Conservation (phyloP, 2,329 filamentous ascomycete species). For the Chaetomium olivaceum region DNA sequence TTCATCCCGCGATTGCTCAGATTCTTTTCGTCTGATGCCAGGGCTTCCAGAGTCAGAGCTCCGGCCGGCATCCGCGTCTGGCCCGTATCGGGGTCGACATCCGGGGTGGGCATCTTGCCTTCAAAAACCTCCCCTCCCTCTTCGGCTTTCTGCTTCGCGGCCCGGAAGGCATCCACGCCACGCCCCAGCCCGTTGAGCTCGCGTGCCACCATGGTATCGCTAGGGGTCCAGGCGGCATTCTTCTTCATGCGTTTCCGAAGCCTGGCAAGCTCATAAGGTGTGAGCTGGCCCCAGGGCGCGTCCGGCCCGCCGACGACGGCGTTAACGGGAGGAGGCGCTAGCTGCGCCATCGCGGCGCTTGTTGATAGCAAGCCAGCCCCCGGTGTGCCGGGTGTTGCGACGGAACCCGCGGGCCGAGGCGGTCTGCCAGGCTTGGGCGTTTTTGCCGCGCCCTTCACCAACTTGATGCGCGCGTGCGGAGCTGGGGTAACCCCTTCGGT, state of each 20-base stretch:
- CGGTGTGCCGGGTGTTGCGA: conserved; percentile 26
- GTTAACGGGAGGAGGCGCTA: conserved; percentile 61
- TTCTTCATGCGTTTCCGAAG: conserved; percentile 88
- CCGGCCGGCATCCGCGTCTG: conserved; percentile 58
- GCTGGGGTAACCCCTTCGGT: conserved; percentile 44
- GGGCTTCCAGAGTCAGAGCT: conserved; percentile 57
- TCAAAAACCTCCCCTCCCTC: conserved; percentile 65
- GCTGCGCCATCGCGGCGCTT: conserved; percentile 42
- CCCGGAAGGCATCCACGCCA: conserved; percentile 61
- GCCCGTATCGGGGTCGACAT: conserved; percentile 53
- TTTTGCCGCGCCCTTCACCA: conserved; percentile 40
- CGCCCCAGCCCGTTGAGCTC: conserved; percentile 73
- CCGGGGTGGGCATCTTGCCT: conserved; percentile 43
- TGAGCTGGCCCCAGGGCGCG: conserved; percentile 66
- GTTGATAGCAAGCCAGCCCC: conserved; percentile 38
- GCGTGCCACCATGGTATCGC: conserved; percentile 80
- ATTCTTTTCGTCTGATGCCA: conserved; percentile 62
- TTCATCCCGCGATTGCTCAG: conserved; percentile 74
- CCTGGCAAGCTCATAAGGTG: conserved; percentile 64
- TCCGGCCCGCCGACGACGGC: conserved; percentile 59
- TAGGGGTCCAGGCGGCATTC: conserved; percentile 82
- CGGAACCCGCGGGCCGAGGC: conserved; percentile 41
- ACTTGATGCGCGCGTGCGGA: conserved; percentile 50
- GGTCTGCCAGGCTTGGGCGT: conserved; percentile 42
- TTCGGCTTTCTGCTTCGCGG: conserved; percentile 65